Conservation (phyloP, 257 asterid species). For the Nicotiana paniculata region DNA sequence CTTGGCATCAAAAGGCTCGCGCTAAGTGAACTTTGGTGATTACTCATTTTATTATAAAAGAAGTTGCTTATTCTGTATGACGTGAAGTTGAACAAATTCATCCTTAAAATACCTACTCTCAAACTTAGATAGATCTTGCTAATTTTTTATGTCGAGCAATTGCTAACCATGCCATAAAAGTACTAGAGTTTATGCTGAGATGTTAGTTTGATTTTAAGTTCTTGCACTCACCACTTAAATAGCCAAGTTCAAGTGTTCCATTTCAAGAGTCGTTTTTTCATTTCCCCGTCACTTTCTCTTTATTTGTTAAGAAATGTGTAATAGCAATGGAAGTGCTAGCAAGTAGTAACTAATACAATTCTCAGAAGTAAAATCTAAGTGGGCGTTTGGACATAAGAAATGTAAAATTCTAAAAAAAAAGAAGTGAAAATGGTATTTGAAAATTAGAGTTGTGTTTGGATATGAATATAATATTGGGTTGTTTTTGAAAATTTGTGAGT, state of each 20-base stretch:
- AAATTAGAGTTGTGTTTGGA: no score
- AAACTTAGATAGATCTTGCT: background rate
- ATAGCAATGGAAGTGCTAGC: background rate
- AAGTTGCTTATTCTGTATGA: background rate
- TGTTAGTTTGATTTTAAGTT: background rate
- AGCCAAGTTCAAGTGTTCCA: background rate
- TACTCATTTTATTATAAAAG: no score
- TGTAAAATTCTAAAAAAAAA: no score
- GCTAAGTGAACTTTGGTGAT: background rate
- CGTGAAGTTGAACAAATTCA: background rate
- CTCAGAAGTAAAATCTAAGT: background rate
- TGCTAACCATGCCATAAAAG: background rate
- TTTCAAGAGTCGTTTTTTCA: background rate
- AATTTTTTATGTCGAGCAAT: background rate
- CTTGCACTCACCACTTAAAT: background rate
- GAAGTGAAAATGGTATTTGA: no score
- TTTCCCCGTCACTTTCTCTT: background rate
- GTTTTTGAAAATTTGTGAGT: no score
- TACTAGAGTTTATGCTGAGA: background rate
- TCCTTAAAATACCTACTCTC: background rate
- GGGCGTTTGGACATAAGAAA: no score
- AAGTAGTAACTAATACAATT: background rate
- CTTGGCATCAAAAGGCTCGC: background rate
- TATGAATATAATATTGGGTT: no score
- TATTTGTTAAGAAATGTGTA: background rate